Evolutionary conservation across 2,329 filamentous ascomycete genomes (phyloP).

Genomic region (Sporothrix mexicana): DNA sequence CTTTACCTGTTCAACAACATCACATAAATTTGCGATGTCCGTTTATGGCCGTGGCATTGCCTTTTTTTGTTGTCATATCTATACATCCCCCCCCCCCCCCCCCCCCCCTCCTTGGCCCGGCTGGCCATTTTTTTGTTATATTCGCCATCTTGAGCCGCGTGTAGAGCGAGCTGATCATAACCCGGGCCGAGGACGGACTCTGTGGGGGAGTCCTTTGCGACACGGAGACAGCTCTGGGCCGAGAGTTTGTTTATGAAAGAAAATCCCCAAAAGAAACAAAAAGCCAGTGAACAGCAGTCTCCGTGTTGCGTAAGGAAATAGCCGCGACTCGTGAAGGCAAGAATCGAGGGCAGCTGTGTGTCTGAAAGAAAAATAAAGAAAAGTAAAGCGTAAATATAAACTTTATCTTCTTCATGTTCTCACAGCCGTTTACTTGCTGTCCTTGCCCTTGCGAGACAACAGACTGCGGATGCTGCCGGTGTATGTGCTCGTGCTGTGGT

Average conservation of each 20-base stretch:
- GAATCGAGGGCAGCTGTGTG: no score
- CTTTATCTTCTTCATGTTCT: no score
- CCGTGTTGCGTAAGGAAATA: background rate
- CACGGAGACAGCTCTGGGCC: conserved; percentile 2
- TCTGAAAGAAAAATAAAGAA: background rate
- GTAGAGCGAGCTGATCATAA: background rate
- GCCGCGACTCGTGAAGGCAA: no score
- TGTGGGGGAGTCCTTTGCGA: background rate
- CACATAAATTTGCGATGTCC: no score
- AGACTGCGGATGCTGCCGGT: conserved; percentile 32
- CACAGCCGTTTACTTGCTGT: background rate
- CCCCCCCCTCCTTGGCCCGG: background rate
- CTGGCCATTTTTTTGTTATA: background rate
- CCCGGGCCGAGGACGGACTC: background rate
- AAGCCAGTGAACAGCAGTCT: background rate
- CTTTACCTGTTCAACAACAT: no score
- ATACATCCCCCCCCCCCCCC: background rate
- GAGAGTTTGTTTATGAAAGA: background rate
- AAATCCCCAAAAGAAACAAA: background rate
- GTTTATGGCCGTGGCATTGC: no score
- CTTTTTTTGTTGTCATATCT: no score
- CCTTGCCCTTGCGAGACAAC: conserved; percentile 25
- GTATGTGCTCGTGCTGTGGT: conserved; percentile 38
- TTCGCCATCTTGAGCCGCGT: background rate
- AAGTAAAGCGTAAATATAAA: no score